Base-by-base conservation (phyloP, 495 filamentous ascomycete species). In the Bryoglossum gracile region DNA sequence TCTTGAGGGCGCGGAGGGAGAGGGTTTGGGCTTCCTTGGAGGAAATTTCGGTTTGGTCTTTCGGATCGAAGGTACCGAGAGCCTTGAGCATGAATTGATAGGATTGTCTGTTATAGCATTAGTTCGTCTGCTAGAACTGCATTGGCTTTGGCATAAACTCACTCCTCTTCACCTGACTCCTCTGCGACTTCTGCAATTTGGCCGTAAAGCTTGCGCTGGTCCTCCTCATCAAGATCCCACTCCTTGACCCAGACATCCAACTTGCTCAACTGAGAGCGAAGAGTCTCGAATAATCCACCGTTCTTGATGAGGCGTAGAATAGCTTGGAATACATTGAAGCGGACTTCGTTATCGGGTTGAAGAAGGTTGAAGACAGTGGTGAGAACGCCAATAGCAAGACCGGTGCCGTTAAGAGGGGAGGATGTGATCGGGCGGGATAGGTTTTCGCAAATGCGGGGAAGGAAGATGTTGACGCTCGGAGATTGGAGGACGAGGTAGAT, bases 351-450 rank as follows among this genome's bases (percentile, higher is more conserved):
- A 51, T 76, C 69, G 35, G 78, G 62, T 36, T 80, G 73, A 45
- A 97, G 80, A 43, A 94, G 86, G 72, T 99, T 99, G 84, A 96
- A 99, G 66, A 99, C 77, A 48, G 89, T 95, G 61, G 87, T 89
- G 53, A 99, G 80, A 47, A 89, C 84, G 51, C 83, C 84, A 56
- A 95, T 83, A 44, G 87, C 82, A 48, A 99, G 76, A 33, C 85
- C 82, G 46, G 84, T 75, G 50, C 91, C 89, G 64, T 94, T 88
- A 58, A 77, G 68, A 26, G 89, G 84, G 6, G 91, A 94, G 39
- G 86, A 87, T 25, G 82, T 77, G 61, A 96, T 82, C 49, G 92
- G 92, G 61, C 81, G 82, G 48, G 81, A 82, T 58, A 97, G 87
- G 67, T 91, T 86, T 52, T 80, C 72, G 74, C 92, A 96, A 57